Percentiles rank a stretch among this genome's conserved stretches.
phyloP scores from a whole-genome alignment of 2,329 filamentous ascomycete genomes.

The Pseudocercospora musae region DNA sequence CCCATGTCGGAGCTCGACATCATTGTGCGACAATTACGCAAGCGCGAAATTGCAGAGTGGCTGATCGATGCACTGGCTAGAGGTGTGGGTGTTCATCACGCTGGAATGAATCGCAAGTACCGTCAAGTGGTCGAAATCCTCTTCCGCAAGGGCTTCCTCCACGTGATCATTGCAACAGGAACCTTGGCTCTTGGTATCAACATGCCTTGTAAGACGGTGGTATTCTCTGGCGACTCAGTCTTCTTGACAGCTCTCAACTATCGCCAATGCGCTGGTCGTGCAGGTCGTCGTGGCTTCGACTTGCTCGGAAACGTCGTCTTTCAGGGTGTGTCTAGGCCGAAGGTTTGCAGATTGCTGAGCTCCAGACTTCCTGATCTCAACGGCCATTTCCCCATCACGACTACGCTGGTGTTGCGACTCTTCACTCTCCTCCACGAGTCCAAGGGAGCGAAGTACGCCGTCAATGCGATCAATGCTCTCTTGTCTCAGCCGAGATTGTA shows the following conservation, averaged over 20 bases:
- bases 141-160: slow-evolving; percentile 68
- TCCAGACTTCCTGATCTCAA: slow-evolving; percentile 70
- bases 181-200: slow-evolving; percentile 77
- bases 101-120: slow-evolving; percentile 75
- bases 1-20: slow-evolving; percentile 57
- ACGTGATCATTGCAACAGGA: slow-evolving; percentile 70
- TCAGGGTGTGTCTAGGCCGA: slow-evolving; percentile 59
- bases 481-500: slow-evolving; percentile 68
- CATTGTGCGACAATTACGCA: slow-evolving; percentile 52
- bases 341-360: slow-evolving; percentile 67
- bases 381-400: slow-evolving; percentile 76
- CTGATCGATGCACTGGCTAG: slow-evolving; percentile 61
- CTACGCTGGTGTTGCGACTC: slow-evolving; percentile 66
- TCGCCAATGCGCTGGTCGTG: slow-evolving; percentile 71
- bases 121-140: slow-evolving; percentile 70
- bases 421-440: slow-evolving; percentile 66
- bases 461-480: slow-evolving; percentile 61
- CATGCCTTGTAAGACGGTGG: slow-evolving; percentile 78
- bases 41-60: slow-evolving; percentile 49
- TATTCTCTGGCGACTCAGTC: slow-evolving; percentile 70
- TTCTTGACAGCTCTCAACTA: slow-evolving; percentile 74
- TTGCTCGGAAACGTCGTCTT: slow-evolving; percentile 79
- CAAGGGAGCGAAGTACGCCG: slow-evolving; percentile 59
- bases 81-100: slow-evolving; percentile 74
- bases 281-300: slow-evolving; percentile 77